Conservation (phyloP, 306 rosid species). For the Delonix regia region DNA sequence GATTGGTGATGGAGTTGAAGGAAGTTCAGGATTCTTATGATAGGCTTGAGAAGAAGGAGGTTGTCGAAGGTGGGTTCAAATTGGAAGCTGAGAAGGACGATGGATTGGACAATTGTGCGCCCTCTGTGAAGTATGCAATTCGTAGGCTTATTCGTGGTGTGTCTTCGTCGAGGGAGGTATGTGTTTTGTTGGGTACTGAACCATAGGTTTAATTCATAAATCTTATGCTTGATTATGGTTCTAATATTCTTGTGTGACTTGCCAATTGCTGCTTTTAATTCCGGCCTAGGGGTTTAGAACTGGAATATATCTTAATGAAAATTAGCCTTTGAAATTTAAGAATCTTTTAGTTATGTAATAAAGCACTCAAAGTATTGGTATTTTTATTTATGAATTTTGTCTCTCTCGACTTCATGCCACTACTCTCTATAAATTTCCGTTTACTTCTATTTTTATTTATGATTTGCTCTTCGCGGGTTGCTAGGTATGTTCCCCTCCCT, state of each 20-base stretch:
- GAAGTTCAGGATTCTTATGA: slow-evolving; percentile 79
- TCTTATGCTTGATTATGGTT: not conserved
- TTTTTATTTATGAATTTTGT: not conserved
- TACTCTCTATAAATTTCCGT: not conserved
- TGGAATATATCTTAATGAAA: not conserved
- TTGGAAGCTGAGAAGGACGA: slow-evolving; percentile 94
- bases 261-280: not conserved
- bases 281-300: not conserved
- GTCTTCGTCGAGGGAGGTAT: slow-evolving; percentile 93
- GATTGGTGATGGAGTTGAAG: slow-evolving; percentile 71
- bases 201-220: not conserved
- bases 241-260: not conserved
- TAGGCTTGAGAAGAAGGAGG: slow-evolving; percentile 57
- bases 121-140: slow-evolving; percentile 91
- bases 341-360: not conserved
- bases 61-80: slow-evolving; percentile 62
- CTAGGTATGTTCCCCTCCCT: no score
- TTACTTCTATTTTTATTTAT: not conserved
- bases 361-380: not conserved
- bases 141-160: slow-evolving; percentile 93
- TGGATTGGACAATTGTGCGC: slow-evolving; percentile 89
- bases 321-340: not conserved
- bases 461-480: not conserved
- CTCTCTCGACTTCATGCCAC: not conserved
- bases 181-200: not conserved